phyloP scores from a whole-genome alignment of 768 basidiomycete species.

The Leccinum arenicola region DNA sequence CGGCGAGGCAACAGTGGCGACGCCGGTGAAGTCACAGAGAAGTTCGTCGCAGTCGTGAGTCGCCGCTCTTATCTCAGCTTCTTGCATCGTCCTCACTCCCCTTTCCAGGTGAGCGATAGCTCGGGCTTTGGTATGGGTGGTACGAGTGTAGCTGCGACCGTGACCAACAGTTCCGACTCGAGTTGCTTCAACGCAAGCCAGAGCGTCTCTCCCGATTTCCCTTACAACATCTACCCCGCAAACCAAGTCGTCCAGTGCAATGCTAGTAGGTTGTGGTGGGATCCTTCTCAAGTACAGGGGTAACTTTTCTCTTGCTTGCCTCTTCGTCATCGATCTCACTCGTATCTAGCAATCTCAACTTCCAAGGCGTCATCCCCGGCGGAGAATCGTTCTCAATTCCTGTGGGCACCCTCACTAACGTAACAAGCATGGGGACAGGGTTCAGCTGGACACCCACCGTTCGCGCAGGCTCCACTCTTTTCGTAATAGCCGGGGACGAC shows the following conservation, averaged over 20 bases:
- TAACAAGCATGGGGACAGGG: slow-evolving; percentile 50
- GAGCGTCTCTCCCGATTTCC: slow-evolving; percentile 50
- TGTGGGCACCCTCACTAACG: slow-evolving; percentile 42
- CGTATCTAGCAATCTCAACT: slow-evolving; percentile 48
- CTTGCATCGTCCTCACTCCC: neutral
- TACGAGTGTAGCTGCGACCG: too few relatives aligned
- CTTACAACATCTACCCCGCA: slow-evolving; percentile 59
- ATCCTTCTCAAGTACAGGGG: slow-evolving; percentile 50
- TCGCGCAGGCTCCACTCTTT: slow-evolving; percentile 60
- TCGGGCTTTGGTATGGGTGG: slow-evolving; percentile 68
- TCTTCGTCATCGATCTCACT: neutral
- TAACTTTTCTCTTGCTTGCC: slow-evolving; percentile 27
- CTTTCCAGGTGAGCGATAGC: slow-evolving; percentile 52
- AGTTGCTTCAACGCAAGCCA: neutral
- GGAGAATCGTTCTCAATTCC: slow-evolving; percentile 73
- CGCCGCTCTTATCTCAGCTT: neutral
- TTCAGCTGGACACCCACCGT: slow-evolving; percentile 68
- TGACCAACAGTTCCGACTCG: too few relatives aligned
- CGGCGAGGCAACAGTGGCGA: too few relatives aligned
- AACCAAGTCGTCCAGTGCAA: slow-evolving; percentile 67
- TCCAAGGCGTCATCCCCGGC: slow-evolving; percentile 75
- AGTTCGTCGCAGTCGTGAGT: slow-evolving; percentile 77
- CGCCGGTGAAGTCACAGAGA: too few relatives aligned
- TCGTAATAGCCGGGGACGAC: slow-evolving; percentile 65
- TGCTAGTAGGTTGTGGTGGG: slow-evolving; percentile 70